Conservation (phyloP, 495 filamentous ascomycete species). For the Aspergillus conjunctus region DNA sequence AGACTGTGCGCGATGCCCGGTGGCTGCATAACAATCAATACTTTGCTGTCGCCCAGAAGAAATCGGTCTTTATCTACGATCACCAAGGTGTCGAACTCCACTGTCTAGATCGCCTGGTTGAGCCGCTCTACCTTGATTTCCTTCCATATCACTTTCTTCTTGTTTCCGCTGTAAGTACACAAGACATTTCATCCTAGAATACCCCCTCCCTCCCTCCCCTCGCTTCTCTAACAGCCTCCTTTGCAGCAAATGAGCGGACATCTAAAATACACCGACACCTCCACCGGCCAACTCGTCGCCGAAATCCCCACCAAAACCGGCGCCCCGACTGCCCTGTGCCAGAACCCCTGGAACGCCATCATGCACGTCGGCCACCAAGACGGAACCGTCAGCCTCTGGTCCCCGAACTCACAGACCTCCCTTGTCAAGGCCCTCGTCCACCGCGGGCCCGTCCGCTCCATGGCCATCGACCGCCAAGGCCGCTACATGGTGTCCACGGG, state of each 20-base stretch:
- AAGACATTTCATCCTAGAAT: not conserved
- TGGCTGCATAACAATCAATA: slow-evolving; percentile 97
- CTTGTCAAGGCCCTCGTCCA: slow-evolving; percentile 95
- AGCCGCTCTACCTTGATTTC: slow-evolving; percentile 94
- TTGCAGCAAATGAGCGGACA: slow-evolving; percentile 74
- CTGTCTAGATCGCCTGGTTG: slow-evolving; percentile 82
- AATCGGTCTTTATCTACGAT: slow-evolving; percentile 95
- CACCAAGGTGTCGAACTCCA: slow-evolving; percentile 85
- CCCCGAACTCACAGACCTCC: slow-evolving; percentile 84
- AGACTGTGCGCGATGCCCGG: slow-evolving; percentile 84
- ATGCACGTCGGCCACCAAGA: slow-evolving; percentile 92
- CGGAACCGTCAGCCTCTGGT: slow-evolving; percentile 92
- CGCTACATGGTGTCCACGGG: slow-evolving; percentile 95
- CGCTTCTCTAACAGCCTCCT: slow-evolving; percentile 10
- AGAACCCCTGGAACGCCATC: slow-evolving; percentile 91
- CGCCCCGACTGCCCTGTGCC: slow-evolving; percentile 77
- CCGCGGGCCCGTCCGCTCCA: slow-evolving; percentile 82
- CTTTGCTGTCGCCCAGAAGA: slow-evolving; percentile 98
- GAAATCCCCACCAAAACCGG: slow-evolving; percentile 84
- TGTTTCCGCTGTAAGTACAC: slow-evolving; percentile 69
- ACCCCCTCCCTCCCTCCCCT: not conserved
- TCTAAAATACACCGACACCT: slow-evolving; percentile 93
- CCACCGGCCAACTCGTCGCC: slow-evolving; percentile 81
- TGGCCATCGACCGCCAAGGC: slow-evolving; percentile 86
- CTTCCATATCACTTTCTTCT: slow-evolving; percentile 95